Evolutionary conservation across 148 eudicot genomes (phyloP).

Genomic region (Talinum fruticosum): DNA sequence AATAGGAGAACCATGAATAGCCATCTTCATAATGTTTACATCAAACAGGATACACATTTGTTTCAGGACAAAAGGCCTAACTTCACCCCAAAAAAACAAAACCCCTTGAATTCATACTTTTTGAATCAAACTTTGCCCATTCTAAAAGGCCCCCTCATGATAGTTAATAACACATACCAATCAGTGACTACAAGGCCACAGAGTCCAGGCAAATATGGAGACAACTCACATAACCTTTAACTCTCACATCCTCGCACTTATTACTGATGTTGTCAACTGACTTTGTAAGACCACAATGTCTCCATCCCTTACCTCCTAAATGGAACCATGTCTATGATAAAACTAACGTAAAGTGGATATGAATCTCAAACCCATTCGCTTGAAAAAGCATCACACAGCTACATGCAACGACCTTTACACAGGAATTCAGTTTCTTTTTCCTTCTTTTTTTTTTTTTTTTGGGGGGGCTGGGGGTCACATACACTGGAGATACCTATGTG

Average conservation of each 20-base stretch:
- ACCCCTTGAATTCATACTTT: neutral
- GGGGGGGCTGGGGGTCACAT: neutral
- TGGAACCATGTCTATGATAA: neutral
- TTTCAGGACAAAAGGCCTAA: too few relatives aligned
- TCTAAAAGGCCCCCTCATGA: neutral
- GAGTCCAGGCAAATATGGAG: too few relatives aligned
- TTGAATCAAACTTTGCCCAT: too few relatives aligned
- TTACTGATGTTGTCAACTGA: neutral
- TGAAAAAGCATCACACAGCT: neutral
- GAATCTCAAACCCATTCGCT: neutral
- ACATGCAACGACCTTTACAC: neutral
- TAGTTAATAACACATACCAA: neutral
- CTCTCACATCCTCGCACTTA: neutral
- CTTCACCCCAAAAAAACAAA: neutral
- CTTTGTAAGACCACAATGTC: neutral
- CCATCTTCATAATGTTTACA: too few relatives aligned
- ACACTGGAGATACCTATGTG: neutral
- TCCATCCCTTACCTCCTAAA: neutral
- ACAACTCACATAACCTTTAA: too few relatives aligned
- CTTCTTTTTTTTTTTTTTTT: too few relatives aligned
- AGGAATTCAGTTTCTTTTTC: neutral
- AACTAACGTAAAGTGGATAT: neutral
- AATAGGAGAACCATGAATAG: too few relatives aligned
- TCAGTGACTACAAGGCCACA: neutral
- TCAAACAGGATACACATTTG: too few relatives aligned